A percentile compares a stretch with the other conserved stretches of the same genome.
These are phyloP conservation scores for Penicillium manginii DNA, from an alignment of 495 filamentous ascomycete species.

Conservation along the genomic window DNA sequence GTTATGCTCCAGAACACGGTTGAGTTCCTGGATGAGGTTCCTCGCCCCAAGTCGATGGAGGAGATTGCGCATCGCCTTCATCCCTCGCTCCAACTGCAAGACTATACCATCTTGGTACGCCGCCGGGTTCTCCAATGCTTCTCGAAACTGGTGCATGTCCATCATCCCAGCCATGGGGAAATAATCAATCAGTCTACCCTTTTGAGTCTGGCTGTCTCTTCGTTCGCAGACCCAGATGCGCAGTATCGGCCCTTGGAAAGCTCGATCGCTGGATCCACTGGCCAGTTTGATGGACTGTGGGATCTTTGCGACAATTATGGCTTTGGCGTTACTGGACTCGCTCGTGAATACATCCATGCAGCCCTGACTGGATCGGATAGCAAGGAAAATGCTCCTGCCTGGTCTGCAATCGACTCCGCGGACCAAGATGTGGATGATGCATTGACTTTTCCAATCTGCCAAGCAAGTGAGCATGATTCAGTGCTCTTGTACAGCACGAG, in stretches of 20 bases:
- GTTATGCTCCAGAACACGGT: slow-evolving; percentile 96
- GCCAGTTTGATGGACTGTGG: slow-evolving; percentile 91
- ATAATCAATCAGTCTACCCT: slow-evolving; percentile 89
- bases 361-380: slow-evolving; percentile 72
- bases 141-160: slow-evolving; percentile 83
- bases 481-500: slow-evolving; percentile 71
- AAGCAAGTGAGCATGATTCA: slow-evolving; percentile 88
- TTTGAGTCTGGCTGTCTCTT: slow-evolving; percentile 85
- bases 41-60: slow-evolving; percentile 82
- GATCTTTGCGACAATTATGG: slow-evolving; percentile 92
- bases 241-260: slow-evolving; percentile 83
- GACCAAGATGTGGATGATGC: slow-evolving; percentile 73
- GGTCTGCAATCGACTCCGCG: slow-evolving; percentile 63
- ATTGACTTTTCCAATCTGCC: slow-evolving; percentile 73
- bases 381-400: slow-evolving; percentile 56
- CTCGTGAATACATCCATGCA: slow-evolving; percentile 74
- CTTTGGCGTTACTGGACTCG: slow-evolving; percentile 86
- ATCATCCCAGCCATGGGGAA: slow-evolving; percentile 78
- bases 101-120: slow-evolving; percentile 91
- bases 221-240: slow-evolving; percentile 92
- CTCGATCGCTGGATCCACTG: slow-evolving; percentile 89
- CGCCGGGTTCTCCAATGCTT: slow-evolving; percentile 94
- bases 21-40: slow-evolving; percentile 80
- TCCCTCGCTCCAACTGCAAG: slow-evolving; percentile 85
- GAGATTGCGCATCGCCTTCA: slow-evolving; percentile 84